These are phyloP conservation scores for Beauveria bassiana DNA, from an alignment of 2,329 filamentous ascomycete genomes.

Conservation along the genomic window DNA sequence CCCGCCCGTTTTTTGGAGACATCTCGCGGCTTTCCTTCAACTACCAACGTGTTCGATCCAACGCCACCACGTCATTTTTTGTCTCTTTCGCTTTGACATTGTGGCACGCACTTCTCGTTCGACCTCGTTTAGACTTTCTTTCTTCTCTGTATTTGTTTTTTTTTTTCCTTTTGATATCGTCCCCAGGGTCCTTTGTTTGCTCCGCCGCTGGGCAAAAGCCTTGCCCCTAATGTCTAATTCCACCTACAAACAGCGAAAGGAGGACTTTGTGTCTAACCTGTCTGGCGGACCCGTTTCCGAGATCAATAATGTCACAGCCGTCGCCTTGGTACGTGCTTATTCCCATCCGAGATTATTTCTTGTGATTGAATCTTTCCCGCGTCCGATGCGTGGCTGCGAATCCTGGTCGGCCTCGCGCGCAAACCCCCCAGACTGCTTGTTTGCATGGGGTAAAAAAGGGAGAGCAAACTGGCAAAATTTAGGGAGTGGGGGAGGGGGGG, in stretches of 20 bases:
- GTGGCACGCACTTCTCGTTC: background rate
- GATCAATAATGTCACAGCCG: conserved; percentile 77
- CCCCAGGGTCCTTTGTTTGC: conserved; percentile 1
- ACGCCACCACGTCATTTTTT: background rate
- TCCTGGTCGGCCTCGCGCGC: no score
- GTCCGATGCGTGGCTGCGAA: no score
- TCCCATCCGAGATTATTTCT: no score
- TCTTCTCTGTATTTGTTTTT: background rate
- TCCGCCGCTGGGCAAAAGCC: background rate
- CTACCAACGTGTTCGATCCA: background rate
- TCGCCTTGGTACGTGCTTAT: conserved; percentile 61
- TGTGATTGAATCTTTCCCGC: no score
- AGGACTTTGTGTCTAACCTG: conserved; percentile 90
- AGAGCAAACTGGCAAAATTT: background rate
- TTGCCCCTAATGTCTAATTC: conserved; percentile 26
- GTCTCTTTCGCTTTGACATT: background rate
- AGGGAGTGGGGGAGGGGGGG: no score
- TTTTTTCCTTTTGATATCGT: background rate
- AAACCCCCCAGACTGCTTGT: background rate
- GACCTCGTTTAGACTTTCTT: background rate
- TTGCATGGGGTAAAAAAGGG: background rate
- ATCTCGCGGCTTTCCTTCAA: background rate
- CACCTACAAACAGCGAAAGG: conserved; percentile 83
- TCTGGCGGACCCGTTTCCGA: conserved; percentile 76
- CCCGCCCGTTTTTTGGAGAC: background rate